Conservation (phyloP, 1,139 yeast genomes). For the Suhomyces taliae region DNA sequence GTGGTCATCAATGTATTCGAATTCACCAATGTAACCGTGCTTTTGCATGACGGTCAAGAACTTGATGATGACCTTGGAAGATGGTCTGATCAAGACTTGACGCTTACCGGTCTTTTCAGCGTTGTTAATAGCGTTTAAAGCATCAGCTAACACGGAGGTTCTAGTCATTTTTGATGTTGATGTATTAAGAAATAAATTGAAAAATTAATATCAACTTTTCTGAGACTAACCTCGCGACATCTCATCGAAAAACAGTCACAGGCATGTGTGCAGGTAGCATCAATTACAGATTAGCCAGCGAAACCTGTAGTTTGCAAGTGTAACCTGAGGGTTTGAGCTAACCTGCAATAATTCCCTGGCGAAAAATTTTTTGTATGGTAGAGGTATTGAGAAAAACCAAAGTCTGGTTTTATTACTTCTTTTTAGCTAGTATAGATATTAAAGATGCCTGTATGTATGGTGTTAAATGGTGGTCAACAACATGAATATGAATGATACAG, state of each 20-base stretch:
- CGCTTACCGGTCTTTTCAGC: constrained; percentile 99
- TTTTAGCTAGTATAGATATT: constrained; percentile 14
- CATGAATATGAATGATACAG: background rate
- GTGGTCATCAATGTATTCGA: constrained; percentile 98
- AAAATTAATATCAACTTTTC: constrained; percentile 4
- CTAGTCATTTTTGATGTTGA: constrained; percentile 73
- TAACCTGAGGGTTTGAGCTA: constrained; percentile 1
- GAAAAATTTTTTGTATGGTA: constrained; percentile 12
- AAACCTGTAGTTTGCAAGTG: background rate
- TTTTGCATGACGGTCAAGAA: constrained; percentile 97
- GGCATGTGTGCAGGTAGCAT: constrained; percentile 1
- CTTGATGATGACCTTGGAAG: constrained; percentile 97
- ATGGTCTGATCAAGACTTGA: constrained; percentile 98
- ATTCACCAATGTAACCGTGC: constrained; percentile 98
- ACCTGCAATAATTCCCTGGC: constrained; percentile 2
- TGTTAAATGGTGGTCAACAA: background rate
- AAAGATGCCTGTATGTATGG: constrained; percentile 32
- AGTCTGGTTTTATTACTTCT: constrained; percentile 6
- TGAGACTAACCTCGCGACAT: constrained; percentile 1
- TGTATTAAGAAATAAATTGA: constrained; percentile 7
- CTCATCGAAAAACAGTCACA: constrained; percentile 13
- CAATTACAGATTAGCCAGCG: background rate
- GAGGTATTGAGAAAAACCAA: background rate
- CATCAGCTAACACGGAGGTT: constrained; percentile 98
- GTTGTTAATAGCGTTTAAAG: constrained; percentile 96